These are phyloP conservation scores for Cyberlindnera samutprakarnensis DNA, from an alignment of 805 yeast species.

Conservation along the genomic window DNA sequence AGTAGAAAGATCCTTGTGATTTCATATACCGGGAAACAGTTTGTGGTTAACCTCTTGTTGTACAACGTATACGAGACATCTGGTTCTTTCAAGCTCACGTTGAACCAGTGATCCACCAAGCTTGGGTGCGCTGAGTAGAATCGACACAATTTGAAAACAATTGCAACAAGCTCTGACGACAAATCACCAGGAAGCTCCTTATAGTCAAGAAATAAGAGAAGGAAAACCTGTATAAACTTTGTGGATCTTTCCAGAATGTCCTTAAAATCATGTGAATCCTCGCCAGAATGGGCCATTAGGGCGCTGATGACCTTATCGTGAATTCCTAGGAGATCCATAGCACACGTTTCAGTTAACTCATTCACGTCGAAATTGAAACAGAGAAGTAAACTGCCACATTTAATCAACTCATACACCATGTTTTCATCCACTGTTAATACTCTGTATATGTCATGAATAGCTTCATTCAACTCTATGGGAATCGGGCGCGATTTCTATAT, in stretches of 20 bases:
- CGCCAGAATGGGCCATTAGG: too few species aligned
- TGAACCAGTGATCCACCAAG: slow-evolving; percentile 16
- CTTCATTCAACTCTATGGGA: slow-evolving; percentile 2
- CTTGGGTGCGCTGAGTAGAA: slow-evolving; percentile 12
- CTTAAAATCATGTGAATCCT: slow-evolving; percentile 7
- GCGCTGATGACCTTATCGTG: too few species aligned
- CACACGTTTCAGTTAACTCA: slow-evolving; percentile 4
- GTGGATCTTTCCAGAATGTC: slow-evolving; percentile 5
- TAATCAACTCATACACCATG: slow-evolving; percentile 6
- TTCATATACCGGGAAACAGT: slow-evolving; percentile 21
- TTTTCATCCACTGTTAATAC: slow-evolving; percentile 4
- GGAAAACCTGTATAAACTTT: slow-evolving; percentile 12
- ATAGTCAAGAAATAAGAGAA: slow-evolving; percentile 9
- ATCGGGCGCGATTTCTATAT: too few species aligned
- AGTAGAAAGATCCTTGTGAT: slow-evolving; percentile 17
- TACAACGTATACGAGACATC: slow-evolving; percentile 9
- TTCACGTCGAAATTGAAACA: slow-evolving; percentile 8
- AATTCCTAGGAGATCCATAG: slow-evolving; percentile 11
- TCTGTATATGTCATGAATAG: slow-evolving; percentile 7
- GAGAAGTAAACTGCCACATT: slow-evolving; percentile 9
- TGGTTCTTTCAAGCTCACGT: slow-evolving; percentile 6
- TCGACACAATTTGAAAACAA: slow-evolving; percentile 10
- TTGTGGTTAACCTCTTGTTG: slow-evolving; percentile 1
- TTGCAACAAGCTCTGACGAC: slow-evolving; percentile 3
- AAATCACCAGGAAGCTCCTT: slow-evolving; percentile 2